These are phyloP conservation scores for Monosporascus cannonballus DNA, from an alignment of 2,329 filamentous ascomycete genomes.

Conservation along the genomic window DNA sequence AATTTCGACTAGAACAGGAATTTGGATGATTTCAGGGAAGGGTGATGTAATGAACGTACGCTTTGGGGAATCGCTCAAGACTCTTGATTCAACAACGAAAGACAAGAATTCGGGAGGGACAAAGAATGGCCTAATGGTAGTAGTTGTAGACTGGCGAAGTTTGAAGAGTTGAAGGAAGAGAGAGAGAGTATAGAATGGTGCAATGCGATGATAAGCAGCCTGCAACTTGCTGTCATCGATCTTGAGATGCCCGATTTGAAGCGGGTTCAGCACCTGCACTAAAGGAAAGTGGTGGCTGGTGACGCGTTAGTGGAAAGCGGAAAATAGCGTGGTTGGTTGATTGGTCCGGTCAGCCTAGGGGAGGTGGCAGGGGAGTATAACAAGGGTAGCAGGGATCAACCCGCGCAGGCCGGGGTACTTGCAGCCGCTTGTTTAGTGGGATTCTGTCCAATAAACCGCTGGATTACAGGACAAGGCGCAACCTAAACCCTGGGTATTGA, in stretches of 20 bases:
- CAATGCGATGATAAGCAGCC: not conserved
- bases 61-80: not conserved
- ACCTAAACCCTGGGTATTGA: not conserved
- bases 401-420: not conserved
- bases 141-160: not conserved
- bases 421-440: not conserved
- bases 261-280: not conserved
- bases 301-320: not conserved
- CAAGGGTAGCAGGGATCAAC: not conserved
- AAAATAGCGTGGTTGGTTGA: conserved; percentile 1
- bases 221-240: not conserved
- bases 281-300: not conserved
- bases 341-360: not conserved
- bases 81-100: not conserved
- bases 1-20: not conserved
- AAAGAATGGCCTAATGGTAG: not conserved
- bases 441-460: not conserved
- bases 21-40: not conserved
- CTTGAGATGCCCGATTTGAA: not conserved
- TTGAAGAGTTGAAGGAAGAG: not conserved
- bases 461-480: not conserved
- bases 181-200: not conserved
- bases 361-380: not conserved
- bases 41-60: not conserved
- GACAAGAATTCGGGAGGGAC: not conserved